These are phyloP conservation scores for Venturia aucupariae DNA, from an alignment of 2,329 filamentous ascomycete species.

Conservation along the genomic window DNA sequence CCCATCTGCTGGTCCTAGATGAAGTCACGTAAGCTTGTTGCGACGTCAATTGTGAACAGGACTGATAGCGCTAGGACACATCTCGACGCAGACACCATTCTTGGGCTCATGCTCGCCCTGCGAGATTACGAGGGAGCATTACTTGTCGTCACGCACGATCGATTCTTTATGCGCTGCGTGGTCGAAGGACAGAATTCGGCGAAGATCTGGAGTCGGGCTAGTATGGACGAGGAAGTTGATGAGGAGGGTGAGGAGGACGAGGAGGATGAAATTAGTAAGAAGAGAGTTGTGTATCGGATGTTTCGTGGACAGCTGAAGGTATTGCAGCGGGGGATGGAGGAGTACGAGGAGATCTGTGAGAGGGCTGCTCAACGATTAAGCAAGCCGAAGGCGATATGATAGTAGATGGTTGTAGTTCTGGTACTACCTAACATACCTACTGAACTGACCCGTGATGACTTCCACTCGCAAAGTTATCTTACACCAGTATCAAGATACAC, in stretches of 20 bases:
- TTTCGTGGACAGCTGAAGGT: constrained; percentile 26
- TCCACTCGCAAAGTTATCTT: too few relatives aligned
- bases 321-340: constrained; percentile 30
- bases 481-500: too few relatives aligned
- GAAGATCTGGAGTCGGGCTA: constrained; percentile 23
- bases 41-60: neutral
- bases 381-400: neutral
- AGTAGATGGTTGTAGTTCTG: neutral
- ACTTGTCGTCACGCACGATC: constrained; percentile 70
- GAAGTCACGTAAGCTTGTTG: constrained; percentile 48
- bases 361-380: constrained; percentile 23
- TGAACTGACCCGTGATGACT: too few relatives aligned
- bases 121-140: constrained; percentile 63
- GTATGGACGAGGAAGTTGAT: constrained; percentile 30
- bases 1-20: constrained; percentile 67
- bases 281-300: constrained; percentile 28
- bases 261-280: constrained; percentile 34
- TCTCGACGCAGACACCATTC: constrained; percentile 72
- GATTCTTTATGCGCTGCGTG: constrained; percentile 68
- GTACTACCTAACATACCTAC: too few relatives aligned
- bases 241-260: constrained; percentile 36
- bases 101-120: constrained; percentile 58
- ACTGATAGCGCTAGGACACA: constrained; percentile 48
- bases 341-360: constrained; percentile 29
- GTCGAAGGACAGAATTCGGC: constrained; percentile 49